Evolutionary conservation across 768 basidiomycete species (phyloP).

Genomic region (Rhodocollybia butyracea): DNA sequence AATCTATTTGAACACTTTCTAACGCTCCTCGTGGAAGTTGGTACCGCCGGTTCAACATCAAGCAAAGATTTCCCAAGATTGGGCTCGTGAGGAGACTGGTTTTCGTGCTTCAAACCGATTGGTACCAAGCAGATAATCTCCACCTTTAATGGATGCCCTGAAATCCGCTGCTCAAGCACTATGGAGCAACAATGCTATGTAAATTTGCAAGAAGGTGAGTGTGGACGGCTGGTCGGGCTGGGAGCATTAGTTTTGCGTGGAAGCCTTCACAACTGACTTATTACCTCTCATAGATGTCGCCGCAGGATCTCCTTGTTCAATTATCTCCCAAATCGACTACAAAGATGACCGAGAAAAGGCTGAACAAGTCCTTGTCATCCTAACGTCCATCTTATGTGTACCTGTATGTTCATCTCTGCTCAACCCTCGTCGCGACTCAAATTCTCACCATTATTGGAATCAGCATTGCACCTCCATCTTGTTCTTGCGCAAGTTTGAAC

Average conservation of each 20-base stretch:
- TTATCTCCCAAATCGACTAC: slow-evolving; percentile 54
- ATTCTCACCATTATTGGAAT: slow-evolving; percentile 59
- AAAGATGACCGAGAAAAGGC: slow-evolving; percentile 53
- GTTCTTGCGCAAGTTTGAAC: slow-evolving; percentile 81
- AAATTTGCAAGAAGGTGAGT: slow-evolving; percentile 65
- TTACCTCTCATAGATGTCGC: no score
- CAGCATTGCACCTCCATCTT: slow-evolving; percentile 51
- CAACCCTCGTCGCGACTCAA: slow-evolving; percentile 52
- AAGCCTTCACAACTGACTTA: no score
- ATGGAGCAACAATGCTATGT: slow-evolving; percentile 73
- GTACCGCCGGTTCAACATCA: slow-evolving; percentile 74
- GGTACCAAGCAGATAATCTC: slow-evolving; percentile 61
- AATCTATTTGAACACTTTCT: slow-evolving; percentile 83
- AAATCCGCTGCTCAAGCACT: slow-evolving; percentile 56
- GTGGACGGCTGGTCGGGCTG: no score
- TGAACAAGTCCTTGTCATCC: slow-evolving; percentile 60
- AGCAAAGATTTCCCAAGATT: slow-evolving; percentile 69
- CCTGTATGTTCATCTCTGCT: slow-evolving; percentile 54
- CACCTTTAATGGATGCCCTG: slow-evolving; percentile 56
- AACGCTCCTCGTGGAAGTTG: slow-evolving; percentile 69
- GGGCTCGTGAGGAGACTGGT: slow-evolving; percentile 70
- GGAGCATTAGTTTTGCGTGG: no score
- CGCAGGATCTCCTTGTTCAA: slow-evolving; percentile 49
- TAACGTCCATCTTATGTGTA: slow-evolving; percentile 59
- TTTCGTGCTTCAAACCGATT: slow-evolving; percentile 78